phyloP scores from a whole-genome alignment of 805 yeast species.

The Saccharomycopsis oosterbeekiorum region DNA sequence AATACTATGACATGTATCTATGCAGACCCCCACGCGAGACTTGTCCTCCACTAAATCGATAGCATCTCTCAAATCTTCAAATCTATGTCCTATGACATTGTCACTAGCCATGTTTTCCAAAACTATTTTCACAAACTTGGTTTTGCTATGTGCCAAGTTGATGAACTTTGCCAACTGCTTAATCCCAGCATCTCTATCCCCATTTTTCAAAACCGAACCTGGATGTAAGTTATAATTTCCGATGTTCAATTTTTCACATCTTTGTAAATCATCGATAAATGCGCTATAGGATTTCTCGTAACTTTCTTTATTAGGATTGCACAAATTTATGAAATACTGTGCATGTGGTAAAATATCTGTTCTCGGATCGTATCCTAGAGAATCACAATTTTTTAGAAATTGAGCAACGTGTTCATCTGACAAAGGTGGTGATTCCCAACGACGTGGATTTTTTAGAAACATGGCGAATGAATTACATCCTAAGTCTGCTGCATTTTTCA shows the following conservation, averaged over 20 bases:
- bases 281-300: conserved; percentile 65
- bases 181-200: conserved; percentile 56
- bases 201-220: conserved; percentile 71
- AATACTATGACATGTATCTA: conserved; percentile 93
- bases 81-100: conserved; percentile 70
- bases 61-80: conserved; percentile 67
- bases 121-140: conserved; percentile 75
- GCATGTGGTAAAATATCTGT: conserved; percentile 91
- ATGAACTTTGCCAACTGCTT: conserved; percentile 65
- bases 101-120: conserved; percentile 98
- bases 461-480: conserved; percentile 82
- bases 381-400: conserved; percentile 54
- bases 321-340: conserved; percentile 84
- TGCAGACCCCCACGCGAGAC: conserved; percentile 83
- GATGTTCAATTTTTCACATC: conserved; percentile 80
- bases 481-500: conserved; percentile 43
- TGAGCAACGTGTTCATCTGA: conserved; percentile 54
- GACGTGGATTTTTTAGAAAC: conserved; percentile 80
- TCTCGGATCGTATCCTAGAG: conserved; percentile 57
- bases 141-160: conserved; percentile 65
- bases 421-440: conserved; percentile 81
- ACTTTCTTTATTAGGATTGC: conserved; percentile 79
- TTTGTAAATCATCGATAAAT: conserved; percentile 72
- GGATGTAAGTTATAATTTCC: conserved; percentile 91
- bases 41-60: conserved; percentile 75